Base-by-base conservation (phyloP, 2,329 filamentous ascomycete species). In the Trichocomaceae sp. region DNA sequence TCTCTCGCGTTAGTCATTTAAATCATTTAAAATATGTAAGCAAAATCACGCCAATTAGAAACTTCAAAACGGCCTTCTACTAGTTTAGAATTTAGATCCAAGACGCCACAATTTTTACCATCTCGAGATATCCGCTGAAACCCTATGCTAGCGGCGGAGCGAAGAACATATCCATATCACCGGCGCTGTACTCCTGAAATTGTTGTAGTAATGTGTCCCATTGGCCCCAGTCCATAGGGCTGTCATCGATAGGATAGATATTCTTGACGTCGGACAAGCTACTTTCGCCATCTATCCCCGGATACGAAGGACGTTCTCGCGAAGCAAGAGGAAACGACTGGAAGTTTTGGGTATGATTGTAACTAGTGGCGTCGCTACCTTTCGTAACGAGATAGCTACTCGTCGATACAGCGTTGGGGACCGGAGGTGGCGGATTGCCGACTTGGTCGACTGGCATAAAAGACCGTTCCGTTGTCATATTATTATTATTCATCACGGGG, bases 141-240 rank as follows among this genome's bases (percentile, higher is more conserved):
- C 3, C 6, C 4, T 39, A 45, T 33, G n/a, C 49, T 13, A 52
- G 17, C 5, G 42, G 37, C 19, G 47, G 41, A 26, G 39, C 46
- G 31, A 50, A 50, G 12, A 50, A 22, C 31, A 53, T 50, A 15
- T 51, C 41, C 31, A 46, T 50, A 46, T 53, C 55, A 23, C 10
- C 35, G 26, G 44, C 9, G 10, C 19, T 19, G 35, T 50, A 45
- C 20, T 53, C 50, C 17, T 64, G 63, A 12, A 64, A 67, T 13
- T 66, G 59, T n/a, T 62, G 60, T n/a, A 66, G 57, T 3, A 68
- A 55, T n/a, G 59, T 58, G 37, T 66, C 62, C 63, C 65, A 66
- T 50, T 68, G 61, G 48, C 54, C 54, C 65, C 65, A 68, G 47
- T 64, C 59, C 52, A 65, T 59, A 5, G 62, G 60, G 26, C 62